Percentiles rank a stretch among this genome's conserved stretches.
These are phyloP conservation scores for Aureobasidium sp. DNA, from an alignment of 2,329 filamentous ascomycete genomes.

Conservation along the genomic window DNA sequence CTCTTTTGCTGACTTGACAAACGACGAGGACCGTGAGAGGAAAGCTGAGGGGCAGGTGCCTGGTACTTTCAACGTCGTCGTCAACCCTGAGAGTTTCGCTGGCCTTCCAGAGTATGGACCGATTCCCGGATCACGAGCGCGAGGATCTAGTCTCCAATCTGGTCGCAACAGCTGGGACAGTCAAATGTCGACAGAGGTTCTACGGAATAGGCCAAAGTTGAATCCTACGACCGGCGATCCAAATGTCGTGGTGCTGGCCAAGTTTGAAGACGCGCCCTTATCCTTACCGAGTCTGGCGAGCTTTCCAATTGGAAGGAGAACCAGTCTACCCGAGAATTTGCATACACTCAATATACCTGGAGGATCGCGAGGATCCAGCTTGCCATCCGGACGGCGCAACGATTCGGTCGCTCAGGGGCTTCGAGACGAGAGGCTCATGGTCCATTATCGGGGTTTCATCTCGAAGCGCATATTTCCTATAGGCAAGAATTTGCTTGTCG, in stretches of 20 bases:
- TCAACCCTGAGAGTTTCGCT: slow-evolving; percentile 46
- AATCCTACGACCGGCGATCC: slow-evolving; percentile 27
- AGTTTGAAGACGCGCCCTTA: slow-evolving; percentile 37
- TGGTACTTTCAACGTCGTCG: slow-evolving; percentile 48
- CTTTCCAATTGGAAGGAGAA: slow-evolving; percentile 10
- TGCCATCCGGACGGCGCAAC: not conserved
- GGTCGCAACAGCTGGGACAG: not conserved
- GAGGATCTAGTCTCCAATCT: not conserved
- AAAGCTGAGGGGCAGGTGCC: slow-evolving; percentile 44
- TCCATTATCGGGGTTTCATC: slow-evolving; percentile 14
- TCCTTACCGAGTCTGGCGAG: slow-evolving; percentile 11
- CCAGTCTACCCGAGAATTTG: slow-evolving; percentile 12
- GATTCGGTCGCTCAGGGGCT: slow-evolving; percentile 6
- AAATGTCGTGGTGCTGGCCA: slow-evolving; percentile 41
- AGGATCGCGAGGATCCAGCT: not conserved
- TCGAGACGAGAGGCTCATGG: slow-evolving; percentile 14
- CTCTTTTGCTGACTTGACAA: slow-evolving; percentile 44
- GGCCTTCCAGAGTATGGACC: slow-evolving; percentile 41
- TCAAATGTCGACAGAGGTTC: slow-evolving; percentile 8
- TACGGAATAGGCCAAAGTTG: slow-evolving; percentile 15
- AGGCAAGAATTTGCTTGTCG: slow-evolving; percentile 5
- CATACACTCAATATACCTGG: slow-evolving; percentile 9
- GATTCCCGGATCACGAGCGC: not conserved
- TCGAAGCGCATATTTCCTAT: slow-evolving; percentile 13
- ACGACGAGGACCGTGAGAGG: slow-evolving; percentile 49